Conservation (phyloP, 1,284 basidiomycete species). For the Marasmius tenuissimus region DNA sequence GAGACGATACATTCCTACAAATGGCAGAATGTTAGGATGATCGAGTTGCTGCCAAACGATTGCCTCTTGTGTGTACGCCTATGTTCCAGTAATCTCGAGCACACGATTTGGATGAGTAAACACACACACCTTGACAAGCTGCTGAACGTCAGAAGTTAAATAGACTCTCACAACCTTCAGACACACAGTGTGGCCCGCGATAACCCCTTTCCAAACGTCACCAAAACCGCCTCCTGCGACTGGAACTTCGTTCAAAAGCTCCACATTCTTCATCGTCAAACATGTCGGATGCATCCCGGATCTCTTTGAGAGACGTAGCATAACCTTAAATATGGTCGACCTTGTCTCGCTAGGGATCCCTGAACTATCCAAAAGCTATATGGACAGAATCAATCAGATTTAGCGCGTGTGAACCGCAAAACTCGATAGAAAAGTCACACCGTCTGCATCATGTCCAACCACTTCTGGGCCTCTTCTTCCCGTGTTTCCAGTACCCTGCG, state of each 20-base stretch:
- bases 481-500: too few relatives aligned
- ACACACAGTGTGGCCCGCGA: background rate
- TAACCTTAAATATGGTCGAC: background rate
- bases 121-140: background rate
- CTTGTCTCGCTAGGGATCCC: too few relatives aligned
- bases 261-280: background rate
- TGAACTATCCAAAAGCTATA: too few relatives aligned
- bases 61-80: background rate
- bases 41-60: background rate
- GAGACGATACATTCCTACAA: background rate
- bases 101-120: background rate
- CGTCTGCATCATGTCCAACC: too few relatives aligned
- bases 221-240: slow-evolving; percentile 1
- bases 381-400: background rate
- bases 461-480: too few relatives aligned
- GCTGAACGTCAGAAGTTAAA: background rate
- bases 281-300: background rate
- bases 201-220: slow-evolving; percentile 1
- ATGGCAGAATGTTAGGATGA: background rate
- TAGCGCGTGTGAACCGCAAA: background rate
- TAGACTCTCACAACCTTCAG: slow-evolving; percentile 6
- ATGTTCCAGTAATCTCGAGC: background rate
- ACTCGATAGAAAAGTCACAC: too few relatives aligned
- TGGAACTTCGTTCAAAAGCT: background rate
- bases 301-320: background rate